Conservation (phyloP, 345 rosid genomes). For the Bruguiera parviflora region DNA sequence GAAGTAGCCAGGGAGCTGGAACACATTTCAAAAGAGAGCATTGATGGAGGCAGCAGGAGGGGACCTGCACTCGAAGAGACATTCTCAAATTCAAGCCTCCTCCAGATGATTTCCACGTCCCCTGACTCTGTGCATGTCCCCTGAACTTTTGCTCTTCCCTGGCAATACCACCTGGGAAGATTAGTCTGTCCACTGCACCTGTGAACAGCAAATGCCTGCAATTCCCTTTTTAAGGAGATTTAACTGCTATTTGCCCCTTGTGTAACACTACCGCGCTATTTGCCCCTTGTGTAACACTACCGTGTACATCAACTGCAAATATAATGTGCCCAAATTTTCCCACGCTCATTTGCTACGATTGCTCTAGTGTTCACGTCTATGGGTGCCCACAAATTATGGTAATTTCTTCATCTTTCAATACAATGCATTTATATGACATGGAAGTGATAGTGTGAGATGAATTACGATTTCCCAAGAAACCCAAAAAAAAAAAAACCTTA, state of each 20-base stretch:
- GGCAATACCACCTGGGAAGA: too few relatives aligned
- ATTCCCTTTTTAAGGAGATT: too few relatives aligned
- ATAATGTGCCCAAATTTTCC: not conserved
- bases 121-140: slow-evolving; percentile 63
- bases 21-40: slow-evolving; percentile 47
- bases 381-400: too few relatives aligned
- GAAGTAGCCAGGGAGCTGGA: slow-evolving; percentile 72
- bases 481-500: too few relatives aligned
- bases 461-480: too few relatives aligned
- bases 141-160: slow-evolving; percentile 8
- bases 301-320: not conserved
- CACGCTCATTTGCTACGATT: not conserved
- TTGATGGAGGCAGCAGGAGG: slow-evolving; percentile 42
- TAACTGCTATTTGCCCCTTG: too few relatives aligned
- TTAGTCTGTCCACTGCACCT: too few relatives aligned
- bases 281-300: not conserved
- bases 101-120: slow-evolving; percentile 89
- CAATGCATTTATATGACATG: too few relatives aligned
- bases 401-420: too few relatives aligned
- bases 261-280: too few relatives aligned
- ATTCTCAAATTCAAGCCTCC: slow-evolving; percentile 81
- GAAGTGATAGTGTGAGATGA: too few relatives aligned
- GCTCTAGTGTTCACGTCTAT: not conserved
- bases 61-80: slow-evolving; percentile 69
- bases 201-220: too few relatives aligned